Evolutionary conservation across 2,329 filamentous ascomycete species (phyloP), one percentile per base, ranked within the genome.

Genomic region (Fusarium avenaceum): DNA sequence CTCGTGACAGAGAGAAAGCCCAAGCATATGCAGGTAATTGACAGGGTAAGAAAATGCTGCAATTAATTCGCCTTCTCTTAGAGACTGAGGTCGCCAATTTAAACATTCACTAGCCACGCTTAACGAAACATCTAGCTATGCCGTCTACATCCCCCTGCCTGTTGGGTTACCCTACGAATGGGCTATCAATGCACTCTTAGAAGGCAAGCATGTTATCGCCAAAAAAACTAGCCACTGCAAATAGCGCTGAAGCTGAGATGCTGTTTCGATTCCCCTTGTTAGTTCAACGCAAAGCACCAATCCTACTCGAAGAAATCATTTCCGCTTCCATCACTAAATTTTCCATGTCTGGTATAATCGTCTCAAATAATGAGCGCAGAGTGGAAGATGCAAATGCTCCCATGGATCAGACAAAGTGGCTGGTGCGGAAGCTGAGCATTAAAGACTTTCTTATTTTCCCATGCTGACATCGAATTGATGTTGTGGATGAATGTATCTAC

Each of bases 61-160:
- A 10, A 11, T 30, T 13, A 13, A 13, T 13, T 30, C 10, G 10
- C 9, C 9, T 30, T 13, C 28, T 30, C 11, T 30, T 30, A 30
- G 4, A 30, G 9, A 30, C 10, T 4, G 28, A 19, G 10, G 11
- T 30, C 5, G 4, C 28, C 10, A 13, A 30, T 10, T 30, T 30
- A 10, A 10, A 10, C 28, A 30, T 30, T 30, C 28, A 30, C 28
- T 9, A 57, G 39, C 30, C 14, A 20, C 44, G 6, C 32, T 57
- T 3, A 15, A 39, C 10, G 55, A 57, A 7, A 9, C 32, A 3
- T 45, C 24, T 5, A 39, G 32, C 10, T 39, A 55, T 44, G 49
- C 30, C 5, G 48, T 57, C 14, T 57, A 57, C 4, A 44, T 54
- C 32, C 48, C 54, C 1, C 54, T 57, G 6, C 19, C 52, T 4